A percentile compares a stretch with the other conserved stretches of the same genome.
These are phyloP conservation scores for Tephrocybe sp. DNA, from an alignment of 768 basidiomycete genomes.

Conservation along the genomic window DNA sequence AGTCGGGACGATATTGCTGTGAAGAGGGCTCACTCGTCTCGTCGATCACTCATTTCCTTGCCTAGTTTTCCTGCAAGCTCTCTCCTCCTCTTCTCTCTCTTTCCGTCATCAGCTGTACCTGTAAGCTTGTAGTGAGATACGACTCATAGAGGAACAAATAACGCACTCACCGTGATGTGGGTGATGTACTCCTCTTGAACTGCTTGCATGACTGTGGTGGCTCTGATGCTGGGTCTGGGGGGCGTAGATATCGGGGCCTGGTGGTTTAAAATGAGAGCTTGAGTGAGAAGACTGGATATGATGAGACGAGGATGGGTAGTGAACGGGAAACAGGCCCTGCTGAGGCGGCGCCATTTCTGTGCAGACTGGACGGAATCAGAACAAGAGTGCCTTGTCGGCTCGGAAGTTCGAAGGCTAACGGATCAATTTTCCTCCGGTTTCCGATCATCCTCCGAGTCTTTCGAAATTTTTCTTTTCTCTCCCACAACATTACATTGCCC, in stretches of 20 bases:
- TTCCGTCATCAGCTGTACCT: conserved; percentile 33
- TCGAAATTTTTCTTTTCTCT: conserved; percentile 31
- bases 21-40: conserved; percentile 60
- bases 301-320: conserved; percentile 41
- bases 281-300: conserved; percentile 19
- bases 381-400: neutral
- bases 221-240: conserved; percentile 7
- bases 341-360: conserved; percentile 51
- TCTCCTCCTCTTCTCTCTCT: conserved; percentile 66
- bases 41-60: conserved; percentile 70
- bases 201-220: conserved; percentile 33
- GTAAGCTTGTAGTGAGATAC: neutral
- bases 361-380: neutral
- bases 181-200: conserved; percentile 36
- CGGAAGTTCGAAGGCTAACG: neutral
- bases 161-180: conserved; percentile 10
- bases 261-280: conserved; percentile 13
- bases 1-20: conserved; percentile 3
- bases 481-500: conserved; percentile 30
- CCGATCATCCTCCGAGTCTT: conserved; percentile 64
- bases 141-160: neutral
- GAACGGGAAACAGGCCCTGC: conserved; percentile 63
- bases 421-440: too few relatives aligned
- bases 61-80: conserved; percentile 68
- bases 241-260: conserved; percentile 10